phyloP scores from a whole-genome alignment of 2,329 filamentous ascomycete species.

The Eurotiales sp. region DNA sequence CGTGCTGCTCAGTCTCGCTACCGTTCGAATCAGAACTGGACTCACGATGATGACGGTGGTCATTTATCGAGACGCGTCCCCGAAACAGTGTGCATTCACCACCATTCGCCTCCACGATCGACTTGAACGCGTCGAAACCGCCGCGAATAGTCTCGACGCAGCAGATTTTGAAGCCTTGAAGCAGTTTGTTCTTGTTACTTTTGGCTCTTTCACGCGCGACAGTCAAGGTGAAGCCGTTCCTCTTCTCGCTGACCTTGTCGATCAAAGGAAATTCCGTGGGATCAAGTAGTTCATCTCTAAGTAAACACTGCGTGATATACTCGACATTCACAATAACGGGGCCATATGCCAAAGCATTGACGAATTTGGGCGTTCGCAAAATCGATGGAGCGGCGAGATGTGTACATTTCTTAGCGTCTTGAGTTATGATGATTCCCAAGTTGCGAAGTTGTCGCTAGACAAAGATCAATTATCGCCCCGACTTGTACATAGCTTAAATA shows the following conservation, averaged over 20 bases:
- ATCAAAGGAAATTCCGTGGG: constrained; percentile 64
- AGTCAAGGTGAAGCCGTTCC: constrained; percentile 65
- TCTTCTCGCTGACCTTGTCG: constrained; percentile 70
- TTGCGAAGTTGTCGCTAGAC: constrained; percentile 72
- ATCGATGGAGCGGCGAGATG: constrained; percentile 84
- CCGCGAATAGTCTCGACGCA: constrained; percentile 77
- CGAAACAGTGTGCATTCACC: constrained; percentile 76
- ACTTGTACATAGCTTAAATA: not conserved
- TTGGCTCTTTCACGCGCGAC: constrained; percentile 68
- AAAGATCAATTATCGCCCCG: constrained; percentile 8
- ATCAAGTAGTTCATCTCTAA: constrained; percentile 61
- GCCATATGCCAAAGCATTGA: constrained; percentile 77
- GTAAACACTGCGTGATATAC: constrained; percentile 75
- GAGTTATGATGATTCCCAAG: constrained; percentile 75
- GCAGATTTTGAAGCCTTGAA: constrained; percentile 75
- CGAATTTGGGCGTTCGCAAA: constrained; percentile 89
- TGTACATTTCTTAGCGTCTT: constrained; percentile 72
- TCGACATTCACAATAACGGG: constrained; percentile 71
- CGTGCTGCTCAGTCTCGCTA: constrained; percentile 57
- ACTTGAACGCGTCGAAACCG: constrained; percentile 77
- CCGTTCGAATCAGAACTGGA: constrained; percentile 51
- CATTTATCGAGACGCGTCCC: constrained; percentile 64
- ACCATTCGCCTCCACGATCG: constrained; percentile 84
- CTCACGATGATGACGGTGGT: constrained; percentile 40
- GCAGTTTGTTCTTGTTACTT: constrained; percentile 70